Evolutionary conservation across 495 filamentous ascomycete species (phyloP), one percentile per base, ranked within the genome.

Genomic region (Viridothelium virens): DNA sequence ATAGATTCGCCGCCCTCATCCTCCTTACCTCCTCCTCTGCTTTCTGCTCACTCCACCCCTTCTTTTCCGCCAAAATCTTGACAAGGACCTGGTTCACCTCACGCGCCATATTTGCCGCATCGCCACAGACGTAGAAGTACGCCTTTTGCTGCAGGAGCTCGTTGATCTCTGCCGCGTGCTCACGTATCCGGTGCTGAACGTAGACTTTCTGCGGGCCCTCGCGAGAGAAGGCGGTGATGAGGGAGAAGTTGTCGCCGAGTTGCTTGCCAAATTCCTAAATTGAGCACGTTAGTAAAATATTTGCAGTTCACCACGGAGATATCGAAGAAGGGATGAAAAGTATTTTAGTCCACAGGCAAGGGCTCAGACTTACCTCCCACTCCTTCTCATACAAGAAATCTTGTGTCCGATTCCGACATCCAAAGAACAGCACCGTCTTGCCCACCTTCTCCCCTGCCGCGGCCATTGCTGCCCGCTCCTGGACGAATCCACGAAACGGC

Each of bases 111-210:
- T 96, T 93, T 61, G 95, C 90, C 5, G 94, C 94, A 71, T 99
- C 94, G 78, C 94, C 94, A 73, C 94, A 99, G 41, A 99, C 94
- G 74, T 99, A 99, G 79, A 99, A 91, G 77, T 93, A 96, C 16
- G 89, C 93, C 73, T 88, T 88, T 75, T 97, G 91, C 73, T 89
- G 80, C 11, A 99, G 81, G 2, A 99, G 86, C 69, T 92, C 85
- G 76, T 96, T 94, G 78, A 99, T 83, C 69, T 96, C 85, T 63
- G 87, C 82, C 38, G 91, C 89, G 33, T 86, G 80, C 76, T 97
- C 91, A 76, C 88, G 84, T 65, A 99, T 82, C 67, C 90, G 82
- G 77, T 99, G 92, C 77, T 99, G 94, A 5, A 99, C 94, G 73
- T 99, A 99, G 41, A 99, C 90, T 81, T 99, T 99, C 76, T 91